Evolutionary conservation across 1,284 basidiomycete species (phyloP), one percentile per base, ranked within the genome.

Genomic region (Prillingera fragicola): DNA sequence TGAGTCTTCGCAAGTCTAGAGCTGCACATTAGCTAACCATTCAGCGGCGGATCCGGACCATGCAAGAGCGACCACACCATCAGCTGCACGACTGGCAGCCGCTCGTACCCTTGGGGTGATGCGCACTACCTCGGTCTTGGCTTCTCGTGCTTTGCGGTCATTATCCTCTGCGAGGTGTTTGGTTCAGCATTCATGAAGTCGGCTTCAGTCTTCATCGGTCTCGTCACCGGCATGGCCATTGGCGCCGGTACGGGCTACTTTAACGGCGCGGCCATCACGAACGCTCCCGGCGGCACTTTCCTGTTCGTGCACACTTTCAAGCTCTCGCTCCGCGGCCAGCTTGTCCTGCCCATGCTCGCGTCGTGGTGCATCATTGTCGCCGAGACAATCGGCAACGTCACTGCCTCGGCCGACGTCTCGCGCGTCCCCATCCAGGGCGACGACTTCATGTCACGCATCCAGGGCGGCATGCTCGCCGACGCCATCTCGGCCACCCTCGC

Each of bases 151-250:
- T 54, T 58, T 34, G 37, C 46, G 21, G 41, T 55, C 23, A 48
- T 52, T 25, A 17, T 25, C 14, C 28, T 22, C 41, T 39, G 56
- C 33, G 60, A 63, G 38, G 44, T 63, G 26, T 63, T 63, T 36
- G 60, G 60, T n/a, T 59, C 57, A 3, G 55, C 59, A 4, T 63
- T 63, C 45, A 58, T 63, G 57, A 60, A 61, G 41, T 55, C 52
- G 7, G 59, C 60, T 4, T 52, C 55, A 1, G 59, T 63, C 25
- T 61, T 65, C 52, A 33, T 65, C 26, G 63, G 63, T 31, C 49
- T 65, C 25, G 27, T 61, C 32, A 38, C 47, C 6, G 60, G 60
- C 15, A 45, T 63, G 41, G 47, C 58, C 57, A 56, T 63, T 18
- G 60, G 52, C 23, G 60, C 59, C 4, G 59, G 52, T 17, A 57